These are phyloP conservation scores for Rubroshorea leprosula DNA, from an alignment of 345 rosid species.

Conservation along the genomic window DNA sequence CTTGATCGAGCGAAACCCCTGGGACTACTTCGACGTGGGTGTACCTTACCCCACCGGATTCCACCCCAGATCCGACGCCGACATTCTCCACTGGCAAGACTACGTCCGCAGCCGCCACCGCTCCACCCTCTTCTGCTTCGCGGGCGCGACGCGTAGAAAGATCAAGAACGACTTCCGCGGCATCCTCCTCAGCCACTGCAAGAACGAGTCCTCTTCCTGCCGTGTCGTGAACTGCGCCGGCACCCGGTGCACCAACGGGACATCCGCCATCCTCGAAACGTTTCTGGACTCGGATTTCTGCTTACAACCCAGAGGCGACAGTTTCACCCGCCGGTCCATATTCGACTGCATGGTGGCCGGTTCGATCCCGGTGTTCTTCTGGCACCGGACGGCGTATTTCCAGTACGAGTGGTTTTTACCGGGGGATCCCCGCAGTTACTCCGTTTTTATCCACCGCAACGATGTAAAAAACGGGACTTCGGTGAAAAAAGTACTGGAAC, in stretches of 20 bases:
- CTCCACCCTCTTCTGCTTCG: conserved; percentile 72
- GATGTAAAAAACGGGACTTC: conserved; percentile 72
- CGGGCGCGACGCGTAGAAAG: conserved; percentile 65
- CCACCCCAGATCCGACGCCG: conserved; percentile 80
- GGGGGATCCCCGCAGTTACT: conserved; percentile 51
- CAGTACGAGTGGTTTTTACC: conserved; percentile 98
- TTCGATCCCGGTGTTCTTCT: conserved; percentile 90
- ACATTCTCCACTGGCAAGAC: conserved; percentile 72
- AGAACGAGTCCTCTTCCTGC: conserved; percentile 44
- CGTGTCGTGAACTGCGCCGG: conserved; percentile 59
- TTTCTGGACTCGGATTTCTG: conserved; percentile 81
- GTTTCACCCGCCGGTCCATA: conserved; percentile 86
- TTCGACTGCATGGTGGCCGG: conserved; percentile 98
- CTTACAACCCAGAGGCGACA: conserved; percentile 91
- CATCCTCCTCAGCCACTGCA: conserved; percentile 54
- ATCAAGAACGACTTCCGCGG: conserved; percentile 77
- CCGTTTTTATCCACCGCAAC: conserved; percentile 75
- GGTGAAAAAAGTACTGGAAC: conserved; percentile 52
- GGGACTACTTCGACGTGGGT: conserved; percentile 96
- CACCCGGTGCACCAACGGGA: conserved; percentile 61
- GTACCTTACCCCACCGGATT: conserved; percentile 97
- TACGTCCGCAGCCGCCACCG: conserved; percentile 55
- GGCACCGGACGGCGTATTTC: conserved; percentile 78
- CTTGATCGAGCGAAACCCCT: conserved; percentile 87
- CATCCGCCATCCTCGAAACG: conserved; percentile 64